These are phyloP conservation scores for Pleurozium schreberi DNA, from an alignment of 225 moss, liverwort and hornwort genomes.

Conservation along the genomic window DNA sequence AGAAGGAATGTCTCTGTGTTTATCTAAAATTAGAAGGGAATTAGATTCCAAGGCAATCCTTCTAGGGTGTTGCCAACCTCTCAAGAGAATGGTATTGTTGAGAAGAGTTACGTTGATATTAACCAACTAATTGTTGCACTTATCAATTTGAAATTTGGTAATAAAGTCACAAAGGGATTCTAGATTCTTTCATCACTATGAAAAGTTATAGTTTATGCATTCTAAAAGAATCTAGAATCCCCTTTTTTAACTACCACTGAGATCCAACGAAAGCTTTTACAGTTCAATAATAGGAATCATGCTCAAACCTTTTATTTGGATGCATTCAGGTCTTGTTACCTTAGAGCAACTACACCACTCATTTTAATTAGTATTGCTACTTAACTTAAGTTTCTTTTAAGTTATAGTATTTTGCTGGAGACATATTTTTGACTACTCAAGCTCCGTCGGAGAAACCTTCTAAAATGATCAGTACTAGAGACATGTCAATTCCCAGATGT, in stretches of 20 bases:
- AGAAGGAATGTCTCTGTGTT: background rate
- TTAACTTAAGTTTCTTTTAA: background rate
- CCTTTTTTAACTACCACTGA: background rate
- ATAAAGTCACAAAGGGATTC: background rate
- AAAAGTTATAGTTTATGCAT: background rate
- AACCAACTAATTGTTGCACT: background rate
- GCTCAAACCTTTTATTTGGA: background rate
- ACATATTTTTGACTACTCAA: background rate
- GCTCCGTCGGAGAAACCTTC: background rate
- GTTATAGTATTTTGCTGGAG: too few relatives aligned
- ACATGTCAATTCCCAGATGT: background rate
- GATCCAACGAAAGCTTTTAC: background rate
- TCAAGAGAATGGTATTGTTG: background rate
- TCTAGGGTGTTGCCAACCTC: too few relatives aligned
- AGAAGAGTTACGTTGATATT: background rate
- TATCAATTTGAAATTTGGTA: background rate
- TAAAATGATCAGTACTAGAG: background rate
- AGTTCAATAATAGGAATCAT: background rate
- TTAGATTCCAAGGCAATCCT: background rate
- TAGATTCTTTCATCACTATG: background rate
- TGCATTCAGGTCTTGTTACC: background rate
- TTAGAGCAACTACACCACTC: background rate
- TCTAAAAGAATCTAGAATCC: background rate
- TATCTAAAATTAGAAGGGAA: background rate
- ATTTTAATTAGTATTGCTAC: background rate